phyloP scores from a whole-genome alignment of 192 early-diverging fungal species.

The Allomyces macrogynus region DNA sequence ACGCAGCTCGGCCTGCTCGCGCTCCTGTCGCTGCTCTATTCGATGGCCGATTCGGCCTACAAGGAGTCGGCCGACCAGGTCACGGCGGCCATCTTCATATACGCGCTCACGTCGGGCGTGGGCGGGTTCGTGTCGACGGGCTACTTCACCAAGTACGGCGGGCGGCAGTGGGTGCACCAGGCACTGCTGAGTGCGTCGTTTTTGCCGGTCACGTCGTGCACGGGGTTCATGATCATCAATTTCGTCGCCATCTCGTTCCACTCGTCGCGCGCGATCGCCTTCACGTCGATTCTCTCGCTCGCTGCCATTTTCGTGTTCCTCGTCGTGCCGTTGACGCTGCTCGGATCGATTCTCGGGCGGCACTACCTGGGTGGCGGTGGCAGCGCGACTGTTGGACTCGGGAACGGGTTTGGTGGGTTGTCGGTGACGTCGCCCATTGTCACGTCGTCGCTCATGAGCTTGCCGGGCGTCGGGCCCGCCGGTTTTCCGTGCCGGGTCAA shows the following conservation, averaged over 20 bases:
- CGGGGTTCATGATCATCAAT: slow-evolving; percentile 49
- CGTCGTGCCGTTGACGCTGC: slow-evolving; percentile 60
- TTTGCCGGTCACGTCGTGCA: slow-evolving; percentile 39
- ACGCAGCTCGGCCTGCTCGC: slow-evolving; percentile 56
- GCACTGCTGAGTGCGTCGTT: slow-evolving; percentile 44
- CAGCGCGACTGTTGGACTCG: neutral
- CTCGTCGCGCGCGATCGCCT: slow-evolving; percentile 78
- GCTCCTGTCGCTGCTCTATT: slow-evolving; percentile 38
- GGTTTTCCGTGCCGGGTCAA: slow-evolving; percentile 70
- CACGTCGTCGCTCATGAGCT: neutral
- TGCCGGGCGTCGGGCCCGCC: slow-evolving; percentile 17
- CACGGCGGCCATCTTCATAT: slow-evolving; percentile 56
- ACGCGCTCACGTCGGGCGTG: slow-evolving; percentile 47
- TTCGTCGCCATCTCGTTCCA: slow-evolving; percentile 57
- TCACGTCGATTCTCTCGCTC: slow-evolving; percentile 62
- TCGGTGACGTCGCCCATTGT: neutral
- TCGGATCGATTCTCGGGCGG: slow-evolving; percentile 52
- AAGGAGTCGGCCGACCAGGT: slow-evolving; percentile 52
- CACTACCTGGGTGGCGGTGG: slow-evolving; percentile 15
- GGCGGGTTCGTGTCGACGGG: slow-evolving; percentile 45
- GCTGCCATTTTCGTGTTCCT: slow-evolving; percentile 64
- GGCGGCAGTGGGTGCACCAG: slow-evolving; percentile 41
- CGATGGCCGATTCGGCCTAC: slow-evolving; percentile 32
- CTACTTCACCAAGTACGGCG: slow-evolving; percentile 45
- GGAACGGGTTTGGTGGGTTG: neutral